Evolutionary conservation across 768 basidiomycete genomes (phyloP), one percentile per base, ranked within the genome.

Genomic region (Lactarius deliciosus): DNA sequence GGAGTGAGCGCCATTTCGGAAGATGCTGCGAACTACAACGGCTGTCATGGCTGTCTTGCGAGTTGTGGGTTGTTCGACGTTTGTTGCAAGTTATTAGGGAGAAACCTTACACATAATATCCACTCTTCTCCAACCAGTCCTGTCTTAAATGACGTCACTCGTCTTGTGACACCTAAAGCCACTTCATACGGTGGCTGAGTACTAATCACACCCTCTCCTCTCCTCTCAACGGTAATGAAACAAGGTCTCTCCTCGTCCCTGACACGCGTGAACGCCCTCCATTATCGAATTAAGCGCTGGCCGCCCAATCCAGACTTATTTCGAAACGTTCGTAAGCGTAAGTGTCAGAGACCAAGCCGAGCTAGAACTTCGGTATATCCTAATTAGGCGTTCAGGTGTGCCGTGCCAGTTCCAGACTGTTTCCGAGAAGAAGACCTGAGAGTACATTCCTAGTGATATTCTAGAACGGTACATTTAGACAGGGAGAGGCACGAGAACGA

Each of bases 1-100:
- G 36, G 68, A 61, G 55, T 69, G 68, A 25, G 68, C 40, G 18
- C 68, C 68, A 22, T 69, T 69, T 59, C 65, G 58, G 25, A 69
- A 69, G 41, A 69, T 68, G 43, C 65, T 67, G 36, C 68, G 68
- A 32, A 38, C 61, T 25, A 57, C 57, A 57, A 69, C 41, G 10
- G 56, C 58, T 40, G 38, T 40, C 66, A 64, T 67, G 40, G 20
- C 30, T 50, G 40, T 57, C 13, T 45, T 61, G 30, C 22, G 10
- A 5, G 28, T 38, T 16, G 34, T 41, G n/a, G 47, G 47, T 50
- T 22, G 47, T 50, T 50, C 22, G 22, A 22, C 10, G 47, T 50
- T 50, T 22, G 22, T 50, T 20, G 15, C 22, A 50, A 50, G 47
- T 13, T 13, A 5, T 50, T 50, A 22, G n/a, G 47, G 47, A 22